These are phyloP conservation scores for Pisolithus sp. DNA, from an alignment of 768 basidiomycete genomes.

Conservation along the genomic window DNA sequence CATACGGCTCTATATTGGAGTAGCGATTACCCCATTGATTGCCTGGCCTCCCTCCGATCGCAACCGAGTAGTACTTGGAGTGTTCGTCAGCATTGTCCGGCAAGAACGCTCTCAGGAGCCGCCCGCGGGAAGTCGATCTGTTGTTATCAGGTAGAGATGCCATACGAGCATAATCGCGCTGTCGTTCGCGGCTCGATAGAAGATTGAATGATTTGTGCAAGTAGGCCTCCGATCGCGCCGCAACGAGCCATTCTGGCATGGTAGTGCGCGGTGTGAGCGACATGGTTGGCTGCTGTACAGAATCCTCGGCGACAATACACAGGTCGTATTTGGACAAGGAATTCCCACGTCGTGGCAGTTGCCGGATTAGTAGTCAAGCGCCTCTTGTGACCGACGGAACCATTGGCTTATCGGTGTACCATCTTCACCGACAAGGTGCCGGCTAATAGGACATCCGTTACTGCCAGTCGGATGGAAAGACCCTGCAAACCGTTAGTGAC, in stretches of 20 bases:
- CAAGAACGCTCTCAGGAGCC: neutral
- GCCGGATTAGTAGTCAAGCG: too few relatives aligned
- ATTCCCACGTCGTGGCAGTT: too few relatives aligned
- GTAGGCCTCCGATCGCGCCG: neutral
- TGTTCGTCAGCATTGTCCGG: conserved; percentile 12
- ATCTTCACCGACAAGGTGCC: too few relatives aligned
- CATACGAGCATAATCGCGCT: neutral
- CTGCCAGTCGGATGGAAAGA: conserved; percentile 14
- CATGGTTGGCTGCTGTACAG: neutral
- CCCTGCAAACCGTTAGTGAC: conserved; percentile 17
- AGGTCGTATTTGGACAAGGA: too few relatives aligned
- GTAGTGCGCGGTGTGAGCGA: neutral
- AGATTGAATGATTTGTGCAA: neutral
- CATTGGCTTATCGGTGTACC: too few relatives aligned
- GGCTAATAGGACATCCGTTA: neutral
- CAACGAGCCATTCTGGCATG: neutral
- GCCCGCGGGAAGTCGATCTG: conserved; percentile 3
- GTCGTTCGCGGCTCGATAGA: neutral
- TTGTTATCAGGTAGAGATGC: conserved; percentile 13
- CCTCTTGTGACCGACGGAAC: too few relatives aligned
- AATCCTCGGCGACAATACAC: too few relatives aligned
- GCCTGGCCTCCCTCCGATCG: conserved; percentile 37
- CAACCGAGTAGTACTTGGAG: conserved; percentile 49
- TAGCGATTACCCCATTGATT: conserved; percentile 63
- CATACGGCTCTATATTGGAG: conserved; percentile 67